phyloP scores from a whole-genome alignment of 2,329 filamentous ascomycete species.

The Colletotrichum somersetense region DNA sequence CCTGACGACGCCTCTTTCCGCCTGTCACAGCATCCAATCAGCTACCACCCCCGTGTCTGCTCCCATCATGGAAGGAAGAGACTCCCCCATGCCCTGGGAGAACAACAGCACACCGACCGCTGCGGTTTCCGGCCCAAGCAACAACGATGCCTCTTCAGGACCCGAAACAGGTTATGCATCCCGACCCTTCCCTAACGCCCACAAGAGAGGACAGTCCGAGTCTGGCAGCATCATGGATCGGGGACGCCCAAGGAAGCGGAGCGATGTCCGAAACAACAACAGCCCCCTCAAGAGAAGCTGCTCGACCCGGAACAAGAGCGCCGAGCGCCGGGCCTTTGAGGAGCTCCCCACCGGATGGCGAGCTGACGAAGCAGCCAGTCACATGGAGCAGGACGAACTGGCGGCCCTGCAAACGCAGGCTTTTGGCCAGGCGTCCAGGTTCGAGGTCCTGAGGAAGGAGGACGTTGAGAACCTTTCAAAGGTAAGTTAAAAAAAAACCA shows the following conservation, averaged over 20 bases:
- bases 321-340: slow-evolving; percentile 70
- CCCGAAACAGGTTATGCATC: slow-evolving; percentile 50
- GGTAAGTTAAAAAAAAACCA: slow-evolving; percentile 53
- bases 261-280: slow-evolving; percentile 57
- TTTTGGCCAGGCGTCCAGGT: slow-evolving; percentile 70
- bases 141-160: slow-evolving; percentile 46
- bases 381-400: slow-evolving; percentile 63
- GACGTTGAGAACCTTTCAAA: slow-evolving; percentile 76
- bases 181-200: slow-evolving; percentile 50
- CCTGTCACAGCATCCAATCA: slow-evolving; percentile 47
- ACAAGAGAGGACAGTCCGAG: slow-evolving; percentile 69
- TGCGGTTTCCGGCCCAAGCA: slow-evolving; percentile 47
- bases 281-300: slow-evolving; percentile 53
- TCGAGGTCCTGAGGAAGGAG: slow-evolving; percentile 72
- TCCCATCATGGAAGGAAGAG: slow-evolving; percentile 56
- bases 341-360: slow-evolving; percentile 70
- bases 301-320: slow-evolving; percentile 53
- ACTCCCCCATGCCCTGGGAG: slow-evolving; percentile 62
- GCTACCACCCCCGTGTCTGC: slow-evolving; percentile 61
- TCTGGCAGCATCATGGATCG: slow-evolving; percentile 71
- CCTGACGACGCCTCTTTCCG: slow-evolving; percentile 59
- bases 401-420: slow-evolving; percentile 70
- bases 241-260: slow-evolving; percentile 69
- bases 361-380: slow-evolving; percentile 63
- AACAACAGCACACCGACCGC: slow-evolving; percentile 45